These are phyloP conservation scores for Monosporascus ibericus DNA, from an alignment of 2,329 filamentous ascomycete species.

Conservation along the genomic window DNA sequence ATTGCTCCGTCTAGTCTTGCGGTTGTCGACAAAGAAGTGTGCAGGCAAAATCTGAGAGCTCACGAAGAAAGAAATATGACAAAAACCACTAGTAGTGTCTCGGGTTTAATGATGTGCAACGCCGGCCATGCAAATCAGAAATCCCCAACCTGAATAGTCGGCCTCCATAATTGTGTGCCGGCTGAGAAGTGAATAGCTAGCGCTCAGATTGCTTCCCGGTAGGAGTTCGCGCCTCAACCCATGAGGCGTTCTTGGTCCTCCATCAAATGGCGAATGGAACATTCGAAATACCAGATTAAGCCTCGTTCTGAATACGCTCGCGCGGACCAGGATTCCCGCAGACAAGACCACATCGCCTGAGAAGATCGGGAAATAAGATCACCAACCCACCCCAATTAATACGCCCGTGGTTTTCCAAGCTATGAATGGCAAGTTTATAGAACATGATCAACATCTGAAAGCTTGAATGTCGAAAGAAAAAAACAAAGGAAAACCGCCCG, in stretches of 20 bases:
- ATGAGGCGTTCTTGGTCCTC: background rate
- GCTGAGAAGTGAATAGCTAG: no score
- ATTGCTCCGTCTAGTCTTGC: background rate
- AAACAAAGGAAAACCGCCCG: background rate
- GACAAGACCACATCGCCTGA: background rate
- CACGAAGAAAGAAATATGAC: background rate
- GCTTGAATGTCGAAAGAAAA: background rate
- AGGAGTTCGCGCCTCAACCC: background rate
- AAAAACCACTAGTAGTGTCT: background rate
- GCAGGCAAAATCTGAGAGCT: background rate
- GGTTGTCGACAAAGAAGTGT: background rate
- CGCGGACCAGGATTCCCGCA: background rate
- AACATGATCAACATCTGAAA: background rate
- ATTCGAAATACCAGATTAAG: no score
- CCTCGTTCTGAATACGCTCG: no score
- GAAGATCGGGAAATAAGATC: background rate
- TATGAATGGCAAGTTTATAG: no score
- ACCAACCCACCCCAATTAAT: background rate
- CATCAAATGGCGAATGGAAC: no score
- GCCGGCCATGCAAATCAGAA: background rate
- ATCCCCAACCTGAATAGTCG: background rate
- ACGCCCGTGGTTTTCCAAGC: no score
- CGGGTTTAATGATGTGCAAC: background rate
- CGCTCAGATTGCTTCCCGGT: no score
- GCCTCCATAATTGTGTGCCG: background rate